A percentile compares a stretch with the other conserved stretches of the same genome.
These are phyloP conservation scores for Papiliotrema laurentii DNA, from an alignment of 1,284 basidiomycete species.

Conservation along the genomic window DNA sequence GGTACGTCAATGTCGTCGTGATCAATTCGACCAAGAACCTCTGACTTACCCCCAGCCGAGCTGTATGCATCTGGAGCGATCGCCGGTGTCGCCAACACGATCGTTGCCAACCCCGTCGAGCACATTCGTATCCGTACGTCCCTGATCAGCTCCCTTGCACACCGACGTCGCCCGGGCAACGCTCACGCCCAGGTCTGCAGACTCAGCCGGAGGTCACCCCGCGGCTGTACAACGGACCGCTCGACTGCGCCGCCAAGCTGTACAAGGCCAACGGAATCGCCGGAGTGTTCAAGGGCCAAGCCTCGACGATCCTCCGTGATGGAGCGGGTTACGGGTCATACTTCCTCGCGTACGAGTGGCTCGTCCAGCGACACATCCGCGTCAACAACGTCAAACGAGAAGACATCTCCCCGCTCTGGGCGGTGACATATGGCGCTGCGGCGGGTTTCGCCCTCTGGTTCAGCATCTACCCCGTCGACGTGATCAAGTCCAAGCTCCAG, in stretches of 20 bases:
- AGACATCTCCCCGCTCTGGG: conserved; percentile 68
- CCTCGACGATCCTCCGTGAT: conserved; percentile 83
- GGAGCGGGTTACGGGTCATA: conserved; percentile 80
- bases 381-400: conserved; percentile 64
- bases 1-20: conserved; percentile 16
- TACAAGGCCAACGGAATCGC: conserved; percentile 62
- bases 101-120: conserved; percentile 93
- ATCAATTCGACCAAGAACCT: too few relatives aligned
- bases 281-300: conserved; percentile 88
- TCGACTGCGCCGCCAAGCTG: conserved; percentile 80
- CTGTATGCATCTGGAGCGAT: conserved; percentile 72
- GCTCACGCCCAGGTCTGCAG: conserved; percentile 62
- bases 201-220: conserved; percentile 73
- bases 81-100: conserved; percentile 84
- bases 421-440: conserved; percentile 77
- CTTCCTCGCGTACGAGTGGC: conserved; percentile 88
- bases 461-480: conserved; percentile 86
- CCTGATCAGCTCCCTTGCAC: neutral
- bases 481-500: conserved; percentile 93
- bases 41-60: conserved; percentile 52
- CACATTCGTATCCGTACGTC: conserved; percentile 90
- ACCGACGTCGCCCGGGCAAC: too few relatives aligned
- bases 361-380: conserved; percentile 79
- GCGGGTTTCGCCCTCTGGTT: conserved; percentile 56
- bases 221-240: conserved; percentile 68